Evolutionary conservation across 352 stramenopile genomes (phyloP), one percentile per base, ranked within the genome.

Genomic region (Globisporangium alternatum): DNA sequence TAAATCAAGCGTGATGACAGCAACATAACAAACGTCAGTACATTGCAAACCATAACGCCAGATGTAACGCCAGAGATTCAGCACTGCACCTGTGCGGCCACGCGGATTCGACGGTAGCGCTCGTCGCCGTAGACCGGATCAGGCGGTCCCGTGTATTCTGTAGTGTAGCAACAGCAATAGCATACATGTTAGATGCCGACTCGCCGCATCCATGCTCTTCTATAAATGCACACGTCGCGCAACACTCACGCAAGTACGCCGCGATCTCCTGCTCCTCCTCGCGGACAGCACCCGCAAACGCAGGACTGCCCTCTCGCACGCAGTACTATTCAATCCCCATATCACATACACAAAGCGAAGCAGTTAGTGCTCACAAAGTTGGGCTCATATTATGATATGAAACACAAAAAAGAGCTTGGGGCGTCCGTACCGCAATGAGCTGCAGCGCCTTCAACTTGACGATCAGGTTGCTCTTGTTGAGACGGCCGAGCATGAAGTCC

Each of bases 381-480:
- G 21, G 5, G 22, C 21, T 25, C 31, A 31, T 8, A 37, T 15
- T 8, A 41, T 22, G 9, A 22, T 15, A 19, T 37, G 19, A 9
- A 15, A 22, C 30, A 17, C 19, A 30, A 15, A 59, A 12, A 58
- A 55, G 44, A 58, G 22, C n/a, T 49, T 30, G 28, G 6, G 6
- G n/a, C 9, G 35, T 15, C 53, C 76, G 22, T 58, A 95, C 86
- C 72, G 80, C 77, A 55, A 95, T 91, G 66, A 95, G 82, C 73
- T 95, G 86, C 56, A 95, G 63, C 56, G 83, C 84, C 76, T 95
- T 95, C 47, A 93, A 74, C 64, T 93, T 93, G 47, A 95, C 86
- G 47, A 84, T 91, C 59, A 93, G 64, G 65, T 95, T 95, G 70
- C 74, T 90, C 69, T 93, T 95, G 62, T 78, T 78, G 9, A 93